phyloP scores from a whole-genome alignment of 2,329 filamentous ascomycete species.

The Sarocladiaceae sp. region DNA sequence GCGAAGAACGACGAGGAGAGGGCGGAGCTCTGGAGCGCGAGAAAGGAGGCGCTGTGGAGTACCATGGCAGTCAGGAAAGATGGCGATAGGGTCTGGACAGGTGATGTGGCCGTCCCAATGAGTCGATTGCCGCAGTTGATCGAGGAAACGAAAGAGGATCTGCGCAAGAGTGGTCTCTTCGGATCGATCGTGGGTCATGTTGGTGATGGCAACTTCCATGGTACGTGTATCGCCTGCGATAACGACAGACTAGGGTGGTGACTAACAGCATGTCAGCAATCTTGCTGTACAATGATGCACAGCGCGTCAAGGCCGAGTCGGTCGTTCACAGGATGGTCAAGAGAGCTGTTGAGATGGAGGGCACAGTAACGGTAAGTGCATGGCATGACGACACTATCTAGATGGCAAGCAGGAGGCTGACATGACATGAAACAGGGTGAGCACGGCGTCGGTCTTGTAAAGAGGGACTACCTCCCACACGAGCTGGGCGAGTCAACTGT shows the following conservation, averaged over 20 bases:
- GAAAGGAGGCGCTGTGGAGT: slow-evolving; percentile 80
- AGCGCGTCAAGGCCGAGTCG: slow-evolving; percentile 60
- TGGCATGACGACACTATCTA: background rate
- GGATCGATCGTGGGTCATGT: slow-evolving; percentile 62
- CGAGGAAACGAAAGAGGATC: slow-evolving; percentile 56
- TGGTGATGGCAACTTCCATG: slow-evolving; percentile 74
- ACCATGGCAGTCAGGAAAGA: slow-evolving; percentile 61
- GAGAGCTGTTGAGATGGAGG: slow-evolving; percentile 76
- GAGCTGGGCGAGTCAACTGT: slow-evolving; percentile 71
- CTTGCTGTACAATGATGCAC: slow-evolving; percentile 55
- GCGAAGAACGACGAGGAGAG: slow-evolving; percentile 64
- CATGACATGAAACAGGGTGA: slow-evolving; percentile 48
- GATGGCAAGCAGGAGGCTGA: background rate
- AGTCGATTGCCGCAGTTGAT: slow-evolving; percentile 67
- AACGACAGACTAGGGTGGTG: background rate
- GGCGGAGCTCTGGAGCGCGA: slow-evolving; percentile 72
- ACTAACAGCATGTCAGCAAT: slow-evolving; percentile 34
- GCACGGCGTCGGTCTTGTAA: slow-evolving; percentile 77
- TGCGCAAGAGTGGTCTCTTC: slow-evolving; percentile 36
- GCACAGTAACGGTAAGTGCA: slow-evolving; percentile 62
- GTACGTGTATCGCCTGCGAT: slow-evolving; percentile 23
- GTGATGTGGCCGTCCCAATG: slow-evolving; percentile 80
- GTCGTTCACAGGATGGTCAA: slow-evolving; percentile 82
- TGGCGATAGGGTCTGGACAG: slow-evolving; percentile 75
- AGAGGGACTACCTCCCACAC: slow-evolving; percentile 75